A percentile compares a stretch with the other conserved stretches of the same genome.
These are phyloP conservation scores for Quercus mongolica DNA, from an alignment of 306 rosid genomes.

Conservation along the genomic window DNA sequence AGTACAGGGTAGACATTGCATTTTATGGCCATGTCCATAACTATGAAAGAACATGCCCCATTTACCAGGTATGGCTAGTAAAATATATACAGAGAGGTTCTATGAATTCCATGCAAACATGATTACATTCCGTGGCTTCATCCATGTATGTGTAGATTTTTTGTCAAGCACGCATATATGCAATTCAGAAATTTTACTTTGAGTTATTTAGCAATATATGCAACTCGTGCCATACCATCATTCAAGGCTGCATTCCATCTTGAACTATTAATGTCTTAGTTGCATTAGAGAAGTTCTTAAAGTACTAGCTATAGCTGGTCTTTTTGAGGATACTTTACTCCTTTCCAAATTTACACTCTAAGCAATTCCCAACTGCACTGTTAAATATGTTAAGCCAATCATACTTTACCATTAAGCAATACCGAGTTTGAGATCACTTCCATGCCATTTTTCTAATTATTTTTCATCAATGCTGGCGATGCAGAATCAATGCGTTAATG, in stretches of 20 bases:
- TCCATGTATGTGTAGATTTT: background rate
- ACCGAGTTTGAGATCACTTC: slow-evolving; percentile 3
- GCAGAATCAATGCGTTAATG: slow-evolving; percentile 72
- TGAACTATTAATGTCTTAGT: too few relatives aligned
- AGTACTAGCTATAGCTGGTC: too few relatives aligned
- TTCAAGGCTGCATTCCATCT: too few relatives aligned
- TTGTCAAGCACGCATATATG: background rate
- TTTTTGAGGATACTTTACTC: too few relatives aligned
- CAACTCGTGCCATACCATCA: too few relatives aligned
- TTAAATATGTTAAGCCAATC: background rate
- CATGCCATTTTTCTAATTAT: slow-evolving; percentile 4
- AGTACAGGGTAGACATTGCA: slow-evolving; percentile 81
- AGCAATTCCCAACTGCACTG: background rate
- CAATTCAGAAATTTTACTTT: background rate
- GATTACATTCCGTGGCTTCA: background rate
- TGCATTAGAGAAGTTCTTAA: too few relatives aligned
- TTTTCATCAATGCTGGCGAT: slow-evolving; percentile 6
- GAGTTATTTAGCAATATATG: background rate
- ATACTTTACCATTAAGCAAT: background rate
- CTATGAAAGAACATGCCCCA: slow-evolving; percentile 87
- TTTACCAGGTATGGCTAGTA: slow-evolving; percentile 62
- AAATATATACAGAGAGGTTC: slow-evolving; percentile 4
- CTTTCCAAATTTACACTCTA: too few relatives aligned
- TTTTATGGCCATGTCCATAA: slow-evolving; percentile 86
- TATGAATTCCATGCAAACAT: background rate